These are phyloP conservation scores for Podospora sp. DNA, from an alignment of 495 filamentous ascomycete species.

Conservation along the genomic window DNA sequence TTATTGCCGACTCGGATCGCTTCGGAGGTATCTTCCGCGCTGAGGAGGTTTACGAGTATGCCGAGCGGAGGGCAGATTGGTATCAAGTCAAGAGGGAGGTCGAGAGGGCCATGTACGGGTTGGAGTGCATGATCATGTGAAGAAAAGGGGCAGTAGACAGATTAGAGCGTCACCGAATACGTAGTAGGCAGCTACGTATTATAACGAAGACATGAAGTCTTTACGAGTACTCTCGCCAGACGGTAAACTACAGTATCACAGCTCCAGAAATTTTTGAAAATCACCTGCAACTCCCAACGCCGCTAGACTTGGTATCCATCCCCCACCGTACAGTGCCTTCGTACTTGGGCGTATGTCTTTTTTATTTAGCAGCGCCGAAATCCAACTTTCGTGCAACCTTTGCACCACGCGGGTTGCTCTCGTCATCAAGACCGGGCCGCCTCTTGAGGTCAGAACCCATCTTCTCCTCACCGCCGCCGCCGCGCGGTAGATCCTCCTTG, in stretches of 20 bases:
- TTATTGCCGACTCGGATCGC: slow-evolving; percentile 89
- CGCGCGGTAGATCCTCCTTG: slow-evolving; percentile 77
- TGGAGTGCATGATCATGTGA: slow-evolving; percentile 88
- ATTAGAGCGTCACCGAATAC: not conserved
- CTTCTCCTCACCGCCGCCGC: slow-evolving; percentile 64
- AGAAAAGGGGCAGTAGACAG: not conserved
- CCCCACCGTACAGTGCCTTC: not conserved
- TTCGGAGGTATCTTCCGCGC: slow-evolving; percentile 91
- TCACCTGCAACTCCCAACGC: not conserved
- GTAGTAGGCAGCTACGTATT: not conserved
- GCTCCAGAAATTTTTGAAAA: too few species aligned
- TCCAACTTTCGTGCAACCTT: slow-evolving; percentile 88
- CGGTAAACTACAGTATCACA: too few species aligned
- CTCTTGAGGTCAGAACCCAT: slow-evolving; percentile 84
- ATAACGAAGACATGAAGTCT: not conserved
- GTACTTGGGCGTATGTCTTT: not conserved
- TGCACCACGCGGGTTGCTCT: slow-evolving; percentile 45
- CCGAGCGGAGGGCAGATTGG: slow-evolving; percentile 93
- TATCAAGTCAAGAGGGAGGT: slow-evolving; percentile 82
- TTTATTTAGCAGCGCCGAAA: slow-evolving; percentile 65
- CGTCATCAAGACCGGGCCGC: slow-evolving; percentile 69
- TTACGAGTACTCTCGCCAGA: too few species aligned
- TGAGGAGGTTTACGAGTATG: slow-evolving; percentile 98
- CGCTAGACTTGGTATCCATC: not conserved
- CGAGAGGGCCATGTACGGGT: slow-evolving; percentile 96